Base-by-base conservation (phyloP, 495 filamentous ascomycete genomes). In the Mytilinidion resinicola region DNA sequence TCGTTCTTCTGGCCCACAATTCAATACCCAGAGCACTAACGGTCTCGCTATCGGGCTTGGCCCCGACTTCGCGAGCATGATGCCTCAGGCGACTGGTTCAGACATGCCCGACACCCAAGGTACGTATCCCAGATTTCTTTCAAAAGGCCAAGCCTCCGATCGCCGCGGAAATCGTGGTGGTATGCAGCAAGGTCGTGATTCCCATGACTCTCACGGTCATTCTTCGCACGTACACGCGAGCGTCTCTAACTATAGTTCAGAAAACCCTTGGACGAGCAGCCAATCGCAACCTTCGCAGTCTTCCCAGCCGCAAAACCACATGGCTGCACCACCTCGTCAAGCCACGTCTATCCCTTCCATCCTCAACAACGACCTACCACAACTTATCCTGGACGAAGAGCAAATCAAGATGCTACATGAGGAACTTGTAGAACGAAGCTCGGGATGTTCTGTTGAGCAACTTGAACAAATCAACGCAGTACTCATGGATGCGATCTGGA, bases 401-500 rank as follows among this genome's bases (percentile, higher is more conserved):
- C 73, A 77, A 38, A 68, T 88, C 39, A 67, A 78, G 9, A 64
- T 75, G 12, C 77, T 95, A 36, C 78, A 87, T 51, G 63, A 75
- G 0, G 69, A 78, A 30, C 71, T 96, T 19, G 80, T 82, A 0
- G 69, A 80, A 14, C 77, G 79, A 34, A 88, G 87, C 8, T 86
- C 85, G 42, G 91, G 91, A 0, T 91, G 84, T 73, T 87, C 83
- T 1, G 85, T 98, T 39, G 93, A 97, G 73, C 95, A 98, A 69
- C 77, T 98, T 33, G 92, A 97, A 74, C 91, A 96, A 70, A 82
- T 95, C 68, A 89, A 90, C 68, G 84, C 91, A n/a, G 83, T 82
- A 55, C 73, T 96, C 65, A 96, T 96, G 92, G 85, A 91, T 58
- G 81, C 82, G 42, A 76, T 97, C 12, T 98, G 93, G 93, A 80